These are phyloP conservation scores for Blepharisma japonicum DNA, from an alignment of 73 alveolate genomes.

Conservation along the genomic window DNA sequence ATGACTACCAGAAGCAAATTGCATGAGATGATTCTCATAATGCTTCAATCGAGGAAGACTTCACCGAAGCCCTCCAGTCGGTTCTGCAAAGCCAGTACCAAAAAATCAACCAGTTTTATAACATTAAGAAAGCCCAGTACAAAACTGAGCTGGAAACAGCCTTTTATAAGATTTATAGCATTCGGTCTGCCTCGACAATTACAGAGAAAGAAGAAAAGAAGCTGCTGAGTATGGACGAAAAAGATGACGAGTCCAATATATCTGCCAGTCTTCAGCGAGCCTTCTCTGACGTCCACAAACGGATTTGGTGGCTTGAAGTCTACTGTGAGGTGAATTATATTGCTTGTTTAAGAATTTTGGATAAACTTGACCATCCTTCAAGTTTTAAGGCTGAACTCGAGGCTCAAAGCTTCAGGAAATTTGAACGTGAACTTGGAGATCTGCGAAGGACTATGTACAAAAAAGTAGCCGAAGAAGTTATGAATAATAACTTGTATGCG, in stretches of 20 bases:
- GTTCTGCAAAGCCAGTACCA: neutral
- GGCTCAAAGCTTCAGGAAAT: neutral
- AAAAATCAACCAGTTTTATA: neutral
- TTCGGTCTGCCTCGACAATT: slow-evolving; percentile 14
- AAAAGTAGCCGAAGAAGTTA: neutral
- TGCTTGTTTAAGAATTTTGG: neutral
- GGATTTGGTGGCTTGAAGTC: slow-evolving; percentile 22
- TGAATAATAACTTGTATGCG: neutral
- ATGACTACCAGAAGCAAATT: neutral
- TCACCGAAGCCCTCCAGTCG: slow-evolving; percentile 1
- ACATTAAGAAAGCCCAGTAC: neutral
- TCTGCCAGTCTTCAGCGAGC: slow-evolving; percentile 19
- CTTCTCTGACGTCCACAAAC: slow-evolving; percentile 23
- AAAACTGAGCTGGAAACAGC: slow-evolving; percentile 5
- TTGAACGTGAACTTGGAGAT: neutral
- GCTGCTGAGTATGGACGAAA: slow-evolving; percentile 17
- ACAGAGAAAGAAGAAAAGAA: slow-evolving; percentile 18
- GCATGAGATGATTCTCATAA: neutral
- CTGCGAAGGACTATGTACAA: neutral
- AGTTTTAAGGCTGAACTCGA: neutral
- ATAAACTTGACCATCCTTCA: neutral
- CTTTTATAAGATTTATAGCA: neutral
- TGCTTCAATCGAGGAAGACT: neutral
- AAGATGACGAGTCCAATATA: slow-evolving; percentile 1
- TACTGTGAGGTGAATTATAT: slow-evolving; percentile 14